These are phyloP conservation scores for Lentinula novae-zelandiae DNA, from an alignment of 1,284 basidiomycete genomes.

Conservation along the genomic window DNA sequence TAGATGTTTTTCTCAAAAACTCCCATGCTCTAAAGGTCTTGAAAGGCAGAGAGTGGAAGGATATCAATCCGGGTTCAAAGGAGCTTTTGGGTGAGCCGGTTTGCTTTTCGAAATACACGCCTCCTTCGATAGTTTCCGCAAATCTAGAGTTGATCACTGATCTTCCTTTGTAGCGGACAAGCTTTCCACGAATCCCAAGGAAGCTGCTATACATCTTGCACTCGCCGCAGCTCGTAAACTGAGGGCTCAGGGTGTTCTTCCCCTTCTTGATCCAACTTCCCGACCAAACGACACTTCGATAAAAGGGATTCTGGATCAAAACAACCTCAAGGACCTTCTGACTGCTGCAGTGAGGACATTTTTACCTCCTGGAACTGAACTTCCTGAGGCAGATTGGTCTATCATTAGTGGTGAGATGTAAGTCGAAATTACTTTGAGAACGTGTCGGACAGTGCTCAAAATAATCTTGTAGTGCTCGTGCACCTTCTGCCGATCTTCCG, in stretches of 20 bases:
- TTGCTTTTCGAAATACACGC: not conserved
- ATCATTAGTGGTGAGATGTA: slow-evolving; percentile 80
- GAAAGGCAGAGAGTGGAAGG: slow-evolving; percentile 59
- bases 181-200: slow-evolving; percentile 39
- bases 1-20: slow-evolving; percentile 90
- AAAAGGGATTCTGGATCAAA: not conserved
- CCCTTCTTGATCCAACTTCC: slow-evolving; percentile 28
- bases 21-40: slow-evolving; percentile 80
- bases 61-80: slow-evolving; percentile 35
- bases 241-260: slow-evolving; percentile 27
- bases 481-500: slow-evolving; percentile 84
- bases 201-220: slow-evolving; percentile 62
- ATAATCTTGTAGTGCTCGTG: slow-evolving; percentile 52
- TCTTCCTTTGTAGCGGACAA: slow-evolving; percentile 29
- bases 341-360: slow-evolving; percentile 37
- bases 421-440: slow-evolving; percentile 25
- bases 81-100: slow-evolving; percentile 55
- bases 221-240: slow-evolving; percentile 51
- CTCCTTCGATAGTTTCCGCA: not conserved
- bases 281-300: not conserved
- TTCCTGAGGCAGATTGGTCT: slow-evolving; percentile 56
- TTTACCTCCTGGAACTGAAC: slow-evolving; percentile 33
- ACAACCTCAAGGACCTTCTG: slow-evolving; percentile 19
- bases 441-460: not conserved
- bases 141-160: slow-evolving; percentile 12